These are phyloP conservation scores for Glebionis coronaria DNA, from an alignment of 129 eudicot species.

Conservation along the genomic window DNA sequence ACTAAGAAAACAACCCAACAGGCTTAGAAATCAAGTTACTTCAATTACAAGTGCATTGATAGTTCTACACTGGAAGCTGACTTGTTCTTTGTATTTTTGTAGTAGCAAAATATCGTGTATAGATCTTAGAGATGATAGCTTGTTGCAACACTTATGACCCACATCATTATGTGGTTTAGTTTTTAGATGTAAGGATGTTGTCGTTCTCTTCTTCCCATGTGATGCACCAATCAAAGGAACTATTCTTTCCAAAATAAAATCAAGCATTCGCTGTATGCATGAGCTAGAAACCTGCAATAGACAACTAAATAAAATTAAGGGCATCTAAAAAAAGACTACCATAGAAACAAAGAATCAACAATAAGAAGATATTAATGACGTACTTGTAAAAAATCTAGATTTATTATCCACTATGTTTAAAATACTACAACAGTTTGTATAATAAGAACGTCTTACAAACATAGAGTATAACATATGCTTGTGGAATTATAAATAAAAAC, in stretches of 20 bases:
- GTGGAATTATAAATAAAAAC: not conserved
- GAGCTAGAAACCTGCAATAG: constrained; percentile 48
- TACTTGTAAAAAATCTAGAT: not conserved
- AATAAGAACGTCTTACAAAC: too few relatives aligned
- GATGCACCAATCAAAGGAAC: constrained; percentile 16
- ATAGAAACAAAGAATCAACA: too few relatives aligned
- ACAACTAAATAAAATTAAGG: not conserved
- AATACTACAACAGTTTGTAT: not conserved
- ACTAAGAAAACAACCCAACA: too few relatives aligned
- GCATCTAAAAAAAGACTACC: not conserved
- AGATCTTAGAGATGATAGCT: constrained; percentile 49
- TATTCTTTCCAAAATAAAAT: constrained; percentile 39
- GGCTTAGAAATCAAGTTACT: too few relatives aligned
- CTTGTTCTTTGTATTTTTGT: constrained; percentile 77
- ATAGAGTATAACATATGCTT: too few relatives aligned
- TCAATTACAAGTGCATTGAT: too few relatives aligned
- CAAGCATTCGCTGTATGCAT: constrained; percentile 46
- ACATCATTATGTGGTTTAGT: constrained; percentile 26
- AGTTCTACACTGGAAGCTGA: constrained; percentile 14
- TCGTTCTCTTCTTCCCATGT: constrained; percentile 56
- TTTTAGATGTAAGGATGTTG: constrained; percentile 26
- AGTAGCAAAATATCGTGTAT: constrained; percentile 65
- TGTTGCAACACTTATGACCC: constrained; percentile 35
- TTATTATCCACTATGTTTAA: not conserved
- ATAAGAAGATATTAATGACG: too few relatives aligned